phyloP scores from a whole-genome alignment of 495 filamentous ascomycete species.

The Rostrohypoxylon terebratum region DNA sequence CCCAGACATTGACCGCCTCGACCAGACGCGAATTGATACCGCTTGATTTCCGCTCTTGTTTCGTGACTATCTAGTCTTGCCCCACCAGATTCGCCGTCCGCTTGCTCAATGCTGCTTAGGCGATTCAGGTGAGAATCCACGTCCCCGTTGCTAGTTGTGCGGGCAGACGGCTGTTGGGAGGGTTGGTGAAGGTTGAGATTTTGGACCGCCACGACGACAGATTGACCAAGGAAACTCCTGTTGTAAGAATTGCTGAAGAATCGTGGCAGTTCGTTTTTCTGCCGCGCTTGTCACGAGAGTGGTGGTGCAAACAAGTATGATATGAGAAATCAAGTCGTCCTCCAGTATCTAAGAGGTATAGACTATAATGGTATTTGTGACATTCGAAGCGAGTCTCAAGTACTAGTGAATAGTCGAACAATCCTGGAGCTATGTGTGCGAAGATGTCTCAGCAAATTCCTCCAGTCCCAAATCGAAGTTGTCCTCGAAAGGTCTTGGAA shows the following conservation, averaged over 20 bases:
- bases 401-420: conserved; percentile 26
- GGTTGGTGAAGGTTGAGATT: conserved; percentile 32
- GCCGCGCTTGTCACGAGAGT: conserved; percentile 12
- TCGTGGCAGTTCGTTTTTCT: conserved; percentile 11
- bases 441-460: conserved; percentile 24
- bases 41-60: conserved; percentile 42
- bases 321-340: conserved; percentile 19
- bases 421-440: conserved; percentile 32
- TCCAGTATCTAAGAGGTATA: conserved; percentile 23
- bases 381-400: conserved; percentile 19
- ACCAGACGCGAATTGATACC: conserved; percentile 45
- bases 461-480: conserved; percentile 33
- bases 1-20: conserved; percentile 66
- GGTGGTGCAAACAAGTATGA: conserved; percentile 22
- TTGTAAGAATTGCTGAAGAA: conserved; percentile 16
- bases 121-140: conserved; percentile 40
- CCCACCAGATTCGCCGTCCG: conserved; percentile 47
- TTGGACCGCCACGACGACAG: conserved; percentile 48
- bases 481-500: conserved; percentile 34
- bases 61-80: conserved; percentile 51
- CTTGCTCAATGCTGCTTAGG: conserved; percentile 40
- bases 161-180: conserved; percentile 37
- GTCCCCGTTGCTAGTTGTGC: conserved; percentile 39
- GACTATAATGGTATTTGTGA: conserved; percentile 27
- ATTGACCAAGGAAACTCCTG: conserved; percentile 27